A percentile compares a stretch with the other conserved stretches of the same genome.
Evolutionary conservation across 2,329 filamentous ascomycete species (phyloP).

Genomic region (Pseudocercospora fijiensis): DNA sequence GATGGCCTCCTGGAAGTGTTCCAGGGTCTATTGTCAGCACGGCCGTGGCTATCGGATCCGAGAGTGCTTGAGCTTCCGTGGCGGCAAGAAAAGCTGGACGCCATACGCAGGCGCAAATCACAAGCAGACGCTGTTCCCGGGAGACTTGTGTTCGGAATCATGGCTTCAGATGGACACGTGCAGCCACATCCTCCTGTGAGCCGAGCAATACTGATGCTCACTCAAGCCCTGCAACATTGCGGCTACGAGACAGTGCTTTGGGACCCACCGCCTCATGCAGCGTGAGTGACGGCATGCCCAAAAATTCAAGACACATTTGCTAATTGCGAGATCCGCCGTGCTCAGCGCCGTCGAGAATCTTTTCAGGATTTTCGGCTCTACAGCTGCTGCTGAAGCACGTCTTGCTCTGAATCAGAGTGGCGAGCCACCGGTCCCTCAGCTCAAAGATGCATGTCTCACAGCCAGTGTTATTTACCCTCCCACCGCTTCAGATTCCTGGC

Average conservation of each 20-base stretch:
- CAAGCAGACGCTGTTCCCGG: constrained; percentile 8
- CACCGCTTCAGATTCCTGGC: too few relatives aligned
- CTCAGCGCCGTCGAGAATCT: constrained; percentile 20
- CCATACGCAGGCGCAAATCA: constrained; percentile 10
- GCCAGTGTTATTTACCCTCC: too few relatives aligned
- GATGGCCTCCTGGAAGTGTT: constrained; percentile 13
- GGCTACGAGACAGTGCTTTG: constrained; percentile 25
- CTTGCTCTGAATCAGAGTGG: constrained; percentile 25
- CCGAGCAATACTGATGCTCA: constrained; percentile 15
- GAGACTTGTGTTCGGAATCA: constrained; percentile 26
- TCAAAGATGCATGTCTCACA: neutral
- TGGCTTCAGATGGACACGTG: constrained; percentile 20
- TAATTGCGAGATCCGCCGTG: too few relatives aligned
- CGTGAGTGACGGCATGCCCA: neutral
- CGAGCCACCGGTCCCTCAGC: constrained; percentile 26
- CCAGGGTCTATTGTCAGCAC: constrained; percentile 14
- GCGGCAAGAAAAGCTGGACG: constrained; percentile 21
- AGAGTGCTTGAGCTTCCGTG: constrained; percentile 24
- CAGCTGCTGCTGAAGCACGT: constrained; percentile 16
- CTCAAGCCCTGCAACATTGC: constrained; percentile 15
- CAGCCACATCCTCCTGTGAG: constrained; percentile 19
- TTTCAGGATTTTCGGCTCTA: constrained; percentile 27
- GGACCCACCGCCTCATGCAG: constrained; percentile 26
- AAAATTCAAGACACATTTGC: too few relatives aligned
- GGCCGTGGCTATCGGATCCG: constrained; percentile 16